These are phyloP conservation scores for Pseudonitzschia delicatissima DNA, from an alignment of 108 stramenopile species.

Conservation along the genomic window DNA sequence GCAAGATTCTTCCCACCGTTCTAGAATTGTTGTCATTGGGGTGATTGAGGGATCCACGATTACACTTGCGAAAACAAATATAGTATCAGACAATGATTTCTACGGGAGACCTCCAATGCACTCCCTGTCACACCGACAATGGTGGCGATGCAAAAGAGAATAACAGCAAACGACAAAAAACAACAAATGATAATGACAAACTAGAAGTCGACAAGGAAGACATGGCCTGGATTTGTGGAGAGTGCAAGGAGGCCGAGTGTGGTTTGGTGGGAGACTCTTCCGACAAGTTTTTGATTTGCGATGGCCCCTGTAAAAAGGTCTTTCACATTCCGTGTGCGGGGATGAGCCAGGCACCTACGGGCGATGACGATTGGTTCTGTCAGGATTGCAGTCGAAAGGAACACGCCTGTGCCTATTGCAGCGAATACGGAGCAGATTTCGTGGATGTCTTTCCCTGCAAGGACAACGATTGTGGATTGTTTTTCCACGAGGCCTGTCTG, in stretches of 20 bases:
- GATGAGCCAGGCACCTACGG: slow-evolving; percentile 40
- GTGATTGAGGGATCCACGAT: no score
- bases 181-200: slow-evolving; percentile 20
- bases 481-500: slow-evolving; percentile 71
- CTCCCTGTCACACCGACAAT: no score
- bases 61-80: no score
- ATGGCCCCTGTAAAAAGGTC: slow-evolving; percentile 64
- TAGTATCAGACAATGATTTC: no score
- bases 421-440: slow-evolving; percentile 59
- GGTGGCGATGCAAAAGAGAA: no score
- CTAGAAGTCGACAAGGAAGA: slow-evolving; percentile 23
- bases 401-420: slow-evolving; percentile 65
- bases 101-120: no score
- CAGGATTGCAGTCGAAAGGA: slow-evolving; percentile 46
- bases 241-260: slow-evolving; percentile 76
- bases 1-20: no score
- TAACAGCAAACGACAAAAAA: no score
- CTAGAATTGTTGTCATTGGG: no score
- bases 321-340: slow-evolving; percentile 83
- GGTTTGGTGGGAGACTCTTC: slow-evolving; percentile 25
- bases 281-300: slow-evolving; percentile 62
- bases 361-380: slow-evolving; percentile 67
- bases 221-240: slow-evolving; percentile 70
- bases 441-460: slow-evolving; percentile 60
- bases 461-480: slow-evolving; percentile 56